Base-by-base conservation (phyloP, 306 rosid genomes). In the Corylus heterophylla region DNA sequence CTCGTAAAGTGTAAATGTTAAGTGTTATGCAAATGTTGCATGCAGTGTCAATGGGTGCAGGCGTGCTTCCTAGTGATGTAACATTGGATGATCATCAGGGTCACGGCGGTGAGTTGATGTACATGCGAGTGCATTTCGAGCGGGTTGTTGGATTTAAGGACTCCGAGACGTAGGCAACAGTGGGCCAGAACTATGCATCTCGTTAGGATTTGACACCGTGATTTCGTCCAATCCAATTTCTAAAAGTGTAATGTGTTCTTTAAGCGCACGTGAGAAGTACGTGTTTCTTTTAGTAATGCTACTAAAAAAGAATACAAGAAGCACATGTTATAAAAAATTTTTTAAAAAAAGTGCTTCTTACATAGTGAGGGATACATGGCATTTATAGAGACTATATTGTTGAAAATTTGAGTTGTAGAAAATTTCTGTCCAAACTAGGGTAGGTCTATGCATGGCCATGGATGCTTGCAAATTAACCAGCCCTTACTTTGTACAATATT, bases 131-230 rank as follows among this genome's bases (percentile, higher is more conserved):
- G 0, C 35, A 84, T 82, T 92, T 94, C 48, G 97, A 91, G 78
- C 85, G 95, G 1, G 97, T 91, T 7, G 75, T 88, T 4, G 98
- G 97, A 49, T 92, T 97, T 0, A 94, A 79, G 84, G 98, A 94
- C 37, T 92, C 98, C 0, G 98, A 94, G 78, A 87, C 97, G 11
- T 94, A 85, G 90, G 84, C 1, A 89, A 78, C 47, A 81, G 71
- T 44, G 98, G 97, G 0, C 89, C 89, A 55, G 98, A 94, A 61
- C 87, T 94, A 1, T 88, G 86, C 71, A 71, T 94, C 0, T 94
- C 9, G 94, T 94, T 39, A 89, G 98, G 75, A 20, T 94, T 29
- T 92, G 78, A 90, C 18, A 62, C 12, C 11, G 13, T 1, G 2
- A 31, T 2, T 31, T 31, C 2, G 35, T 31, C 2, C 35, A 31